Percentiles rank a stretch among this genome's conserved stretches.
Evolutionary conservation across 2,329 filamentous ascomycete species (phyloP).

Genomic region (Aspergillus oerlinghausenensis): DNA sequence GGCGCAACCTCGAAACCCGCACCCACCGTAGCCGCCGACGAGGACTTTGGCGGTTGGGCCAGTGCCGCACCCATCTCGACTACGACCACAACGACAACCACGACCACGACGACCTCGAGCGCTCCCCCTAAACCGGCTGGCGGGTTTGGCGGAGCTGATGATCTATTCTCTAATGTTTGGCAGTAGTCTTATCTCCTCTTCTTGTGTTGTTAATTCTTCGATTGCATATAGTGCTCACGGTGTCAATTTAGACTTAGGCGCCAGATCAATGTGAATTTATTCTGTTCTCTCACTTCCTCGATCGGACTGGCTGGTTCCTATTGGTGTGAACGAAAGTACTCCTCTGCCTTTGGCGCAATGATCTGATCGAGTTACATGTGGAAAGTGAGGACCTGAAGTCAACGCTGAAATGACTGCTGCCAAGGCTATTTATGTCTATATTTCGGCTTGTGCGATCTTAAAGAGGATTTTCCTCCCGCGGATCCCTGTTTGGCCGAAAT

Average conservation of each 20-base stretch:
- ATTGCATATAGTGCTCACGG: slow-evolving; percentile 10
- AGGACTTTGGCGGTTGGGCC: slow-evolving; percentile 95
- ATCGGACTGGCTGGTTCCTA: neutral
- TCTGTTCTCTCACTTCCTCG: neutral
- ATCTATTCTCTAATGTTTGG: slow-evolving; percentile 96
- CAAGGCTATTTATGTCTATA: no score
- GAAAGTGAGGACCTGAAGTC: neutral
- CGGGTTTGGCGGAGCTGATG: slow-evolving; percentile 63
- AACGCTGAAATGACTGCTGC: no score
- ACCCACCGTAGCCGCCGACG: slow-evolving; percentile 76
- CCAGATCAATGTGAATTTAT: neutral
- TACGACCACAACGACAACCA: slow-evolving; percentile 36
- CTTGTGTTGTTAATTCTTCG: slow-evolving; percentile 18
- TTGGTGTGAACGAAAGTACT: neutral
- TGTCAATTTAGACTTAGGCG: slow-evolving; percentile 12
- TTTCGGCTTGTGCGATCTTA: no score
- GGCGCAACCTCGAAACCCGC: slow-evolving; percentile 19
- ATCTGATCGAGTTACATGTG: neutral
- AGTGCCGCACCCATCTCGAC: slow-evolving; percentile 61
- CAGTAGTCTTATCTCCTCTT: slow-evolving; percentile 48
- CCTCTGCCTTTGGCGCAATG: neutral
- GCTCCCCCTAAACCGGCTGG: slow-evolving; percentile 50
- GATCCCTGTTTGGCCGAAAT: no score
- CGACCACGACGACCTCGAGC: slow-evolving; percentile 19
- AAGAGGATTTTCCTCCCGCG: no score